These are phyloP conservation scores for Monosporascus sp. DNA, from an alignment of 2,329 filamentous ascomycete species.

Conservation along the genomic window DNA sequence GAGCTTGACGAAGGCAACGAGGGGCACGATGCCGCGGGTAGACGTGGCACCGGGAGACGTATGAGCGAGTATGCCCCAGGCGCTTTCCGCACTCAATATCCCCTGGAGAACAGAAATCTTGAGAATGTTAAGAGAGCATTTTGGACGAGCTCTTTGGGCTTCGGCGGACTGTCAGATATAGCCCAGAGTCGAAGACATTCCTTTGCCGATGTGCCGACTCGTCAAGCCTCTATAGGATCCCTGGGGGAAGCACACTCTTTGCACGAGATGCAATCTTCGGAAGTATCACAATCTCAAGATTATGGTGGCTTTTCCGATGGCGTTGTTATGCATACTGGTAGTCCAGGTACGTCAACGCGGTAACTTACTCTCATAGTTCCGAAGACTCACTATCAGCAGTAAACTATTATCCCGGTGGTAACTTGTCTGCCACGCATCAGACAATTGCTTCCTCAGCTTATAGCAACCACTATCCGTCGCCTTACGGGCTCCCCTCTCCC, in stretches of 20 bases:
- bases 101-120: conserved; percentile 56
- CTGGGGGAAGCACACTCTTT: conserved; percentile 45
- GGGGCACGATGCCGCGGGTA: conserved; percentile 39
- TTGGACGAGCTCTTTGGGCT: conserved; percentile 68
- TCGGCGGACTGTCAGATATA: conserved; percentile 55
- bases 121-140: conserved; percentile 63
- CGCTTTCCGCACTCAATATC: conserved; percentile 42
- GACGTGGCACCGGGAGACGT: conserved; percentile 42
- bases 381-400: conserved; percentile 25
- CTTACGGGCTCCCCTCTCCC: conserved; percentile 39
- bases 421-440: conserved; percentile 28
- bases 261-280: conserved; percentile 41
- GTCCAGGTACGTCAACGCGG: conserved; percentile 33
- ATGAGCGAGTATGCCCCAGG: conserved; percentile 53
- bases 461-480: conserved; percentile 39
- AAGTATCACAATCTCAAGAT: conserved; percentile 39
- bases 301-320: conserved; percentile 37
- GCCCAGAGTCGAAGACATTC: conserved; percentile 76
- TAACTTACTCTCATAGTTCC: neutral
- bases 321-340: conserved; percentile 30
- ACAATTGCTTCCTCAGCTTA: conserved; percentile 32
- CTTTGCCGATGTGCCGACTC: conserved; percentile 64
- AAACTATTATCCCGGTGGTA: conserved; percentile 32
- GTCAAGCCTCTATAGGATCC: conserved; percentile 59
- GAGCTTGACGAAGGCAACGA: conserved; percentile 62